Percentiles rank a stretch among this genome's conserved stretches.
Conservation (phyloP, 352 stramenopile genomes). For the Phytophthora quininea region DNA sequence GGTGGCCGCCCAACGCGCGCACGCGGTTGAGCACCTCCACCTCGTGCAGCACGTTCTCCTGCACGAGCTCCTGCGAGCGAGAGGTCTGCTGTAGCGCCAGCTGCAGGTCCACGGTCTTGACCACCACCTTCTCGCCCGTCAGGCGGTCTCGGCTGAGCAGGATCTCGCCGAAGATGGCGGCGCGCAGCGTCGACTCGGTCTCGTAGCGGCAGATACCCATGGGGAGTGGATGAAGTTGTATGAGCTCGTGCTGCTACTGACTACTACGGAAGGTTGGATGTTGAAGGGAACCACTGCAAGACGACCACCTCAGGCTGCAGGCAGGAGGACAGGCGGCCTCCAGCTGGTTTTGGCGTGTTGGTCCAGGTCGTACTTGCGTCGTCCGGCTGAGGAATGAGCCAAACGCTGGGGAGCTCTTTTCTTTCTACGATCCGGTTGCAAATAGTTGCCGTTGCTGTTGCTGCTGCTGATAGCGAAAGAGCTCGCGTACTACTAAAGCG, state of each 20-base stretch:
- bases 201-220: constrained; percentile 51
- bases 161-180: constrained; percentile 77
- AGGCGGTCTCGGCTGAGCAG: constrained; percentile 63
- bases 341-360: too few species aligned
- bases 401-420: too few species aligned
- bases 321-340: too few species aligned
- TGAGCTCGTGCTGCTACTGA: background rate
- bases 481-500: too few species aligned
- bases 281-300: constrained; percentile 9
- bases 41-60: constrained; percentile 77
- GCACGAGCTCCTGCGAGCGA: constrained; percentile 48
- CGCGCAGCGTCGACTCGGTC: constrained; percentile 45
- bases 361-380: too few species aligned
- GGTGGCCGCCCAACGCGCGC: constrained; percentile 57
- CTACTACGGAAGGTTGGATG: background rate
- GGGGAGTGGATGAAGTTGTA: background rate
- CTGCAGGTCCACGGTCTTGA: constrained; percentile 77
- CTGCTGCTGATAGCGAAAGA: too few species aligned
- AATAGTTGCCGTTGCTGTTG: too few species aligned
- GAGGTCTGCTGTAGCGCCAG: constrained; percentile 64
- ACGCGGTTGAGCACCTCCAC: constrained; percentile 70
- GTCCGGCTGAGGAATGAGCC: too few species aligned
- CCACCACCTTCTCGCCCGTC: constrained; percentile 59
- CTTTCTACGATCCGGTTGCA: too few species aligned
- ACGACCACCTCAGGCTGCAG: constrained; percentile 4